phyloP scores from a whole-genome alignment of 2,329 filamentous ascomycete species.

The Cladosporium sp. region DNA sequence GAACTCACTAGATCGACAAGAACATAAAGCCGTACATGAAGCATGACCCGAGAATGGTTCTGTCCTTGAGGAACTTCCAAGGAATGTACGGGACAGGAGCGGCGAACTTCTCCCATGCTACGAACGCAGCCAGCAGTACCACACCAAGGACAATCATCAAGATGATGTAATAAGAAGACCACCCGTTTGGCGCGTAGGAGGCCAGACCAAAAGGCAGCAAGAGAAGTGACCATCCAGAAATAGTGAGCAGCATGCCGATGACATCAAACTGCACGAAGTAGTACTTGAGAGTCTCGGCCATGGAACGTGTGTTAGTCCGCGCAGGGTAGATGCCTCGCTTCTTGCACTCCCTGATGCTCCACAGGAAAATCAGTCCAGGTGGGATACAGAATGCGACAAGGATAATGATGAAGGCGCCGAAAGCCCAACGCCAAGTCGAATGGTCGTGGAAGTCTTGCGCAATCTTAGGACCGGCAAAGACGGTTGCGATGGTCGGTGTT shows the following conservation, averaged over 20 bases:
- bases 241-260: slow-evolving; percentile 31
- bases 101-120: slow-evolving; percentile 58
- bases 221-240: slow-evolving; percentile 61
- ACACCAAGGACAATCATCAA: slow-evolving; percentile 38
- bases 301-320: slow-evolving; percentile 25
- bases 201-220: slow-evolving; percentile 66
- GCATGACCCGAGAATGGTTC: slow-evolving; percentile 53
- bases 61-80: slow-evolving; percentile 51
- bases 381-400: slow-evolving; percentile 32
- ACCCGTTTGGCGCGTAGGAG: slow-evolving; percentile 35
- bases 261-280: slow-evolving; percentile 36
- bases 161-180: slow-evolving; percentile 44
- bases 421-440: slow-evolving; percentile 35
- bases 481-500: slow-evolving; percentile 37
- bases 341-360: slow-evolving; percentile 33
- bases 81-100: slow-evolving; percentile 61
- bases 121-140: slow-evolving; percentile 46
- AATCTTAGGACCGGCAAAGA: slow-evolving; percentile 32
- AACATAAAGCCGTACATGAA: slow-evolving; percentile 21
- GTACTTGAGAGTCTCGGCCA: slow-evolving; percentile 46
- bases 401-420: slow-evolving; percentile 35
- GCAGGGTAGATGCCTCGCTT: slow-evolving; percentile 32
- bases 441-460: slow-evolving; percentile 27
- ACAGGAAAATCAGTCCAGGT: slow-evolving; percentile 36
- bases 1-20: slow-evolving; percentile 45